A percentile compares a stretch with the other conserved stretches of the same genome.
phyloP scores from a whole-genome alignment of 495 filamentous ascomycete species.

The Massariosphaeria phaeospora region DNA sequence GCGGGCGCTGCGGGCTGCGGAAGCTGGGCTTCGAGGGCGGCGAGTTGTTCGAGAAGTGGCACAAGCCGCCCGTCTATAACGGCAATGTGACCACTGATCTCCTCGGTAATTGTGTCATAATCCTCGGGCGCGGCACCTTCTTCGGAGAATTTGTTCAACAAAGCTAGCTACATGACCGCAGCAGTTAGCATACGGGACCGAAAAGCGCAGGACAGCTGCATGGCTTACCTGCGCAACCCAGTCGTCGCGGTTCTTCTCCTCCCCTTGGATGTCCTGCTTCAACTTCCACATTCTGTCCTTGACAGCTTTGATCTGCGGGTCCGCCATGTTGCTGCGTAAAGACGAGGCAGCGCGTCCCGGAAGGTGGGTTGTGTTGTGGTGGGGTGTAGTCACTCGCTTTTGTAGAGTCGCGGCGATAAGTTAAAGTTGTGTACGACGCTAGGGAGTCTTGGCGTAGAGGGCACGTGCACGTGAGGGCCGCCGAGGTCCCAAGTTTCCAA shows the following conservation, averaged over 20 bases:
- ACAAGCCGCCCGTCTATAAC: background rate
- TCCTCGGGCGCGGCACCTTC: background rate
- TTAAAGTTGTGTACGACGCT: too few species aligned
- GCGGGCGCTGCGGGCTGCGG: background rate
- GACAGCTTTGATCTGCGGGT: background rate
- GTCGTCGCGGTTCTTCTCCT: background rate
- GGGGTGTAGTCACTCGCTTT: background rate
- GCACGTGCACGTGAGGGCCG: too few species aligned
- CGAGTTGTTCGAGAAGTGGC: background rate
- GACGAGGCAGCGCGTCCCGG: background rate
- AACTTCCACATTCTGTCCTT: background rate
- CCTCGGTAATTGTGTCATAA: background rate
- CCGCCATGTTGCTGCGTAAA: background rate
- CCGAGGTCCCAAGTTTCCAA: too few species aligned
- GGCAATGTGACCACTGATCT: background rate
- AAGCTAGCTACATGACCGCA: background rate
- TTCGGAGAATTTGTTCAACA: background rate
- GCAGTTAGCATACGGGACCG: background rate
- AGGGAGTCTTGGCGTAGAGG: background rate
- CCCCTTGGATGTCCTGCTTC: background rate
- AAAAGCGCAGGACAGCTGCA: background rate
- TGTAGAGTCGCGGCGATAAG: background rate
- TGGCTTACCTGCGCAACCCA: background rate
- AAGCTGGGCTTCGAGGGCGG: background rate
- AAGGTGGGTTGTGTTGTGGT: background rate